Evolutionary conservation across 2,329 filamentous ascomycete species (phyloP), one percentile per base, ranked within the genome.

Genomic region (Orbilia quercus): DNA sequence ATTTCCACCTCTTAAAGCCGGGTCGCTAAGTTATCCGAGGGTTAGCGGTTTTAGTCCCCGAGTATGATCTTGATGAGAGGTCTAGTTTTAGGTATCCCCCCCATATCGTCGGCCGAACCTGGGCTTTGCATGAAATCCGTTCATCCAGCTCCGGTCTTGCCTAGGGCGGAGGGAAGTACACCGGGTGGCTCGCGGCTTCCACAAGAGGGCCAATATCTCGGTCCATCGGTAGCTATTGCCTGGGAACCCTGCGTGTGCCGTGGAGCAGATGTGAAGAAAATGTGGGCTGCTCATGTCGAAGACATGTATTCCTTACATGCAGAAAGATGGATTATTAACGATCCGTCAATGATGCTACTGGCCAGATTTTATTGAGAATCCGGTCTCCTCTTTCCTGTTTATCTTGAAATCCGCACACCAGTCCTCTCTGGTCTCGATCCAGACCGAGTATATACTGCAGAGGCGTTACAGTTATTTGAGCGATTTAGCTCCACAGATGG

Each of bases 401-500:
- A 54, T 50, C 34, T 58, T 55, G 18, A 20, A 53, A 50, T 64
- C 59, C 36, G 54, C 65, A 53, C 66, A 63, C 66, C 57, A 71
- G 53, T 48, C 18, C 51, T 62, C 23, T 58, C 36, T 9, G 28
- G n/a, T 20, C 48, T 53, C 28, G 42, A 20, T 14, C 12, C 53
- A 44, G 53, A 34, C 53, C 63, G 20, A 67, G 45, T 42, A 53
- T 57, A 53, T 59, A 45, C 54, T 45, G 36, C 62, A 44, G 31
- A 58, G 16, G 20, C 40, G 22, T 50, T 67, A 44, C 53, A 59
- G 58, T 45, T 34, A 40, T 59, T 62, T 63, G 57, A 63, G 66
- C 66, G 51, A 63, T 59, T 57, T 73, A 66, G 54, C 57, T 60
- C 50, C 67, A 42, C 47, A 73, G 69, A 66, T 66, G 69, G 69